phyloP scores from a whole-genome alignment of 805 yeast genomes.

The Ogataea naganishii region DNA sequence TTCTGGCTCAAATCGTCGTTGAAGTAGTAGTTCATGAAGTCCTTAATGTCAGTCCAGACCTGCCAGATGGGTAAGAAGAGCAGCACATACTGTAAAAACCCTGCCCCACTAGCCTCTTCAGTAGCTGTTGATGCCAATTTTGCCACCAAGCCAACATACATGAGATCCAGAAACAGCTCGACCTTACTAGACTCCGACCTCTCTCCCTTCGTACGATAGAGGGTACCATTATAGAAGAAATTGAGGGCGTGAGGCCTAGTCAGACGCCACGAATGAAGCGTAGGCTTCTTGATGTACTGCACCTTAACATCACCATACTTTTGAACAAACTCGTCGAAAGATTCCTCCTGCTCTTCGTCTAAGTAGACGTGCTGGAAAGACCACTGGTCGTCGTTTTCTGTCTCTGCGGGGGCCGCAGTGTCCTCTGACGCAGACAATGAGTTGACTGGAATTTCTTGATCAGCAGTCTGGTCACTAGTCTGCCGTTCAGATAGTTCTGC shows the following conservation, averaged over 20 bases:
- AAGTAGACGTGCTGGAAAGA: conserved; percentile 7
- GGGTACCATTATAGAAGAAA: conserved; percentile 47
- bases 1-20: conserved; percentile 52
- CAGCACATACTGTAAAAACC: conserved; percentile 38
- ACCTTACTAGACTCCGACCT: conserved; percentile 37
- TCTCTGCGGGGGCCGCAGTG: too few relatives aligned
- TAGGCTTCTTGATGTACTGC: conserved; percentile 36
- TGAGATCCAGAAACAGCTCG: conserved; percentile 54
- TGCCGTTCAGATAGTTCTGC: too few relatives aligned
- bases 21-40: conserved; percentile 55
- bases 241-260: conserved; percentile 51
- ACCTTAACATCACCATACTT: conserved; percentile 43
- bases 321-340: conserved; percentile 29
- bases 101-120: conserved; percentile 37
- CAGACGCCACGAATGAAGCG: conserved; percentile 24
- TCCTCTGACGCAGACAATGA: too few relatives aligned
- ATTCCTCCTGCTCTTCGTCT: conserved; percentile 11
- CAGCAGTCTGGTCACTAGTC: too few relatives aligned
- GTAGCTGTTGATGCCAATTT: conserved; percentile 47
- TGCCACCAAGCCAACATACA: conserved; percentile 57
- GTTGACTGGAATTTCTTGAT: too few relatives aligned
- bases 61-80: conserved; percentile 53
- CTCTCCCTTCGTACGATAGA: conserved; percentile 48
- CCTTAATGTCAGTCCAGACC: conserved; percentile 58
- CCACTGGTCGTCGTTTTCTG: conserved; percentile 1